Conservation (phyloP, 495 filamentous ascomycete species). For the Immersiella caudata region DNA sequence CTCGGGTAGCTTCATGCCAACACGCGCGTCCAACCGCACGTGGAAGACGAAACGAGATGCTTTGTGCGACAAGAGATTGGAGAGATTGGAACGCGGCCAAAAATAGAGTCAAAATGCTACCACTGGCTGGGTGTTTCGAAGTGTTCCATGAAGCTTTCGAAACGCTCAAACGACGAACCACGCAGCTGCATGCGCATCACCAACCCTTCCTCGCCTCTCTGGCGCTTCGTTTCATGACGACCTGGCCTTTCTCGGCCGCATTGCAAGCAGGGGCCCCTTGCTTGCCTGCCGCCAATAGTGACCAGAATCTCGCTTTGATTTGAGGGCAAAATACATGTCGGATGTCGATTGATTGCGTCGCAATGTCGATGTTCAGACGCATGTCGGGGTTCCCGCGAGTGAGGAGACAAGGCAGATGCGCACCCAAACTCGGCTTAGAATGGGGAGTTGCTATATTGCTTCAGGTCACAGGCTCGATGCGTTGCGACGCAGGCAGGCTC, state of each 20-base stretch:
- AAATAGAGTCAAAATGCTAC: constrained; percentile 23
- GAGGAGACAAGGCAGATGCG: constrained; percentile 12
- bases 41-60: constrained; percentile 8
- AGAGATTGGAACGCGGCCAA: constrained; percentile 23
- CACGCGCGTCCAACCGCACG: constrained; percentile 16
- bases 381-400: constrained; percentile 9
- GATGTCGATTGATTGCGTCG: not conserved
- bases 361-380: constrained; percentile 17
- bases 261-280: not conserved
- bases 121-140: constrained; percentile 27
- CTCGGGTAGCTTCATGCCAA: not conserved
- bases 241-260: not conserved
- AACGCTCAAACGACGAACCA: constrained; percentile 22
- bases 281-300: constrained; percentile 1
- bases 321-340: constrained; percentile 19
- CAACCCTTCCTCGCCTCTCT: constrained; percentile 1
- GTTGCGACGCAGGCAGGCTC: constrained; percentile 8
- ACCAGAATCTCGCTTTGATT: not conserved
- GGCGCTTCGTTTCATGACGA: constrained; percentile 17
- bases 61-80: constrained; percentile 18
- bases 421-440: constrained; percentile 1
- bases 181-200: constrained; percentile 2
- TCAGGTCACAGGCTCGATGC: constrained; percentile 8
- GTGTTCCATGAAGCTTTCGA: constrained; percentile 31
- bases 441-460: constrained; percentile 8